phyloP scores from a whole-genome alignment of 306 rosid species.

The Inga laurina region DNA sequence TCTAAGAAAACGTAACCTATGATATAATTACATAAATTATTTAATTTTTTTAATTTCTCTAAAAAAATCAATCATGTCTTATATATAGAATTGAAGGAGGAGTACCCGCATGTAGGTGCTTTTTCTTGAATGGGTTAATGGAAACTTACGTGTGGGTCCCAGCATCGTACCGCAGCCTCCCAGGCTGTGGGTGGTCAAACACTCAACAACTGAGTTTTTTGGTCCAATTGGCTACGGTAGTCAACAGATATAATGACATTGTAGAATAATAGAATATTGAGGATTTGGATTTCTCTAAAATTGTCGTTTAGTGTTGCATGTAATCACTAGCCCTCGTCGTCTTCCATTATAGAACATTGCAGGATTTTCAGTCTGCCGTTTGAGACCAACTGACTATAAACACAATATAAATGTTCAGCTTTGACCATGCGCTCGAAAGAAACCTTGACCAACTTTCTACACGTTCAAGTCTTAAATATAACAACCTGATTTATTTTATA shows the following conservation, averaged over 20 bases:
- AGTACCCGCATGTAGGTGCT: too few species aligned
- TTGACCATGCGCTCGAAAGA: slow-evolving; percentile 23
- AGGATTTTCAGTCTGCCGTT: slow-evolving; percentile 10
- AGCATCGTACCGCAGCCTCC: slow-evolving; percentile 42
- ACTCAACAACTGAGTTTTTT: background rate
- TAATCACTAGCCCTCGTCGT: slow-evolving; percentile 1
- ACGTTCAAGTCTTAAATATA: too few species aligned
- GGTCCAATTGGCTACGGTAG: background rate
- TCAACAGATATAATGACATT: background rate
- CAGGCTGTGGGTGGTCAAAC: slow-evolving; percentile 1
- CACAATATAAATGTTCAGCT: slow-evolving; percentile 27
- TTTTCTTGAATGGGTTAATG: slow-evolving; percentile 22
- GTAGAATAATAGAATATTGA: background rate
- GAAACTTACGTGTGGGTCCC: slow-evolving; percentile 38
- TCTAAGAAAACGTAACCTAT: too few species aligned
- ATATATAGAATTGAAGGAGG: too few species aligned
- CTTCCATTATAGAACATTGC: slow-evolving; percentile 22
- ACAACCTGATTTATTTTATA: too few species aligned
- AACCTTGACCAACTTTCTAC: background rate
- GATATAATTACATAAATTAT: too few species aligned
- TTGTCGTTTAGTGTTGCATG: background rate
- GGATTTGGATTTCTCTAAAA: slow-evolving; percentile 33
- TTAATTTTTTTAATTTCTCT: too few species aligned
- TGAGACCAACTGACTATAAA: slow-evolving; percentile 26
- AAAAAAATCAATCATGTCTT: too few species aligned